Evolutionary conservation across 1,284 basidiomycete species (phyloP).

Genomic region (Cutaneotrichosporon cutaneum): DNA sequence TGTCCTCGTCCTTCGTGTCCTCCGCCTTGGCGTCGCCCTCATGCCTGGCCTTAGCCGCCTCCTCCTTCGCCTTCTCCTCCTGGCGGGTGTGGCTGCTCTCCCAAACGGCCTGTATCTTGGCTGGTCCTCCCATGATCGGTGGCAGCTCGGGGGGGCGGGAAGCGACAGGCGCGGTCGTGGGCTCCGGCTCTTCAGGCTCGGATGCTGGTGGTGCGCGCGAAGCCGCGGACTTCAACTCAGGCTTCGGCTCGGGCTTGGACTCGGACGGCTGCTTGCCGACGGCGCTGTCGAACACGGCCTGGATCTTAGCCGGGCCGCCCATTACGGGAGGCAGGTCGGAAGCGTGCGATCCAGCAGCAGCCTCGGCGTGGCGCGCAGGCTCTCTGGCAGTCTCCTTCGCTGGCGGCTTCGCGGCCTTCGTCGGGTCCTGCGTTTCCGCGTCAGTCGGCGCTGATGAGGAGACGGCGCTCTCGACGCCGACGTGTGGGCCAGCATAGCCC

Average conservation of each 20-base stretch:
- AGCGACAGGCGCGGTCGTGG: neutral
- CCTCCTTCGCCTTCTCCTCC: neutral
- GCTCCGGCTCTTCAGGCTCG: neutral
- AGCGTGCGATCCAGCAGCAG: neutral
- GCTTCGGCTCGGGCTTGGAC: neutral
- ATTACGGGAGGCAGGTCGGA: neutral
- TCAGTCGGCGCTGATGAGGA: neutral
- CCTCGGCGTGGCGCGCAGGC: neutral
- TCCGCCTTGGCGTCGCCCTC: neutral
- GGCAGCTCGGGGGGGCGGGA: neutral
- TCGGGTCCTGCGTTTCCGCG: neutral
- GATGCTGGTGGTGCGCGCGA: neutral
- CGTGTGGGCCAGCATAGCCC: neutral
- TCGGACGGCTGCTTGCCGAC: neutral
- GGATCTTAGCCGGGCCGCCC: slow-evolving; percentile 1
- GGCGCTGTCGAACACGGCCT: neutral
- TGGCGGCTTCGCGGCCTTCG: neutral
- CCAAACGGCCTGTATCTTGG: neutral
- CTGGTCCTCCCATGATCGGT: neutral
- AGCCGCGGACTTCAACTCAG: neutral
- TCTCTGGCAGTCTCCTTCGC: neutral
- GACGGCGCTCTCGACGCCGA: neutral
- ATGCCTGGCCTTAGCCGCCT: neutral
- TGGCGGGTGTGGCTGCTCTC: slow-evolving; percentile 1
- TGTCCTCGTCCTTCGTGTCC: neutral